Percentiles rank a stretch among this genome's conserved stretches.
Conservation (phyloP, 805 yeast species). For the Kuraishia capsulata region DNA sequence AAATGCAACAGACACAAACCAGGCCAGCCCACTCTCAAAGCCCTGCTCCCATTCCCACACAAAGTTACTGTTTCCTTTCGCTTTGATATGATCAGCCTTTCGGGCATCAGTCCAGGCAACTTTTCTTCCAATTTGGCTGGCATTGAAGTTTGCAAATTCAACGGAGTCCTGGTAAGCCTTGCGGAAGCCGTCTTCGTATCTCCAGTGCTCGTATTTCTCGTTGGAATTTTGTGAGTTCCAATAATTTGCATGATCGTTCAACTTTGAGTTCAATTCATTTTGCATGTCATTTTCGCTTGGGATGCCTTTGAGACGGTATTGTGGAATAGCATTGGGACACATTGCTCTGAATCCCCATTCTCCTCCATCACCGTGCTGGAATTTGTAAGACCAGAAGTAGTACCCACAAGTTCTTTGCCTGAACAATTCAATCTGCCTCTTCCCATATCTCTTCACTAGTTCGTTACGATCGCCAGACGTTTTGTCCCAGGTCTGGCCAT, state of each 20-base stretch:
- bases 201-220: slow-evolving; percentile 68
- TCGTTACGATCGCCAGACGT: slow-evolving; percentile 34
- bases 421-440: slow-evolving; percentile 39
- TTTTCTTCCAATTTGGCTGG: slow-evolving; percentile 65
- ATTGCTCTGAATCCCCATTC: slow-evolving; percentile 91
- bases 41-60: slow-evolving; percentile 93
- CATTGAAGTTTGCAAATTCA: slow-evolving; percentile 61
- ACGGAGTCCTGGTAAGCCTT: slow-evolving; percentile 68
- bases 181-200: slow-evolving; percentile 70
- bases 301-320: slow-evolving; percentile 94
- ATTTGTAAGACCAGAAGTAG: slow-evolving; percentile 88
- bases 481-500: slow-evolving; percentile 64
- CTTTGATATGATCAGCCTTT: slow-evolving; percentile 45
- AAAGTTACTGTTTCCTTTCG: slow-evolving; percentile 45
- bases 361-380: slow-evolving; percentile 85
- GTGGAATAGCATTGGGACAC: slow-evolving; percentile 40
- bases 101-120: slow-evolving; percentile 63
- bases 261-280: slow-evolving; percentile 28
- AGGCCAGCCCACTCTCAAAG: slow-evolving; percentile 50
- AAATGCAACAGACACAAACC: slow-evolving; percentile 18
- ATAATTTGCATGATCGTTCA: slow-evolving; percentile 36
- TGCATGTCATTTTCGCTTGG: slow-evolving; percentile 75
- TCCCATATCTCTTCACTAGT: slow-evolving; percentile 55
- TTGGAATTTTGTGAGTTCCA: slow-evolving; percentile 56
- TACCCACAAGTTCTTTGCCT: slow-evolving; percentile 54